Conservation (phyloP, 106 monocot species). For the Dendrobium officinale region DNA sequence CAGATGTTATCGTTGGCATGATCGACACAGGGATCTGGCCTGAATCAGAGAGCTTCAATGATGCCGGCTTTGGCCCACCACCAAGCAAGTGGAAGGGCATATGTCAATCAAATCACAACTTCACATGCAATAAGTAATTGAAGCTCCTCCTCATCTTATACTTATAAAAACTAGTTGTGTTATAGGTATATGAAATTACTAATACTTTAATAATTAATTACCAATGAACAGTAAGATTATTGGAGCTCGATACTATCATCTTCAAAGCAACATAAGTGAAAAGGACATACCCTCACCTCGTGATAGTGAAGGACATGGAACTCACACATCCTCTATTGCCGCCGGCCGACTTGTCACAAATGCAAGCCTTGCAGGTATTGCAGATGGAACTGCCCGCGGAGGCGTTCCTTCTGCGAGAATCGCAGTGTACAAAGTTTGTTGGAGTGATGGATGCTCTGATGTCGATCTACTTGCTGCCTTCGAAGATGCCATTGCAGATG, state of each 20-base stretch:
- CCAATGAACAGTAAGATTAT: background rate
- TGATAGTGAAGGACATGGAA: slow-evolving; percentile 31
- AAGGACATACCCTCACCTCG: slow-evolving; percentile 1
- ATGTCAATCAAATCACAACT: slow-evolving; percentile 15
- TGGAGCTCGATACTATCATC: slow-evolving; percentile 21
- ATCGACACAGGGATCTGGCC: slow-evolving; percentile 27
- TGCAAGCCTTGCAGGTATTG: slow-evolving; percentile 17
- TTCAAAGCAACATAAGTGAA: background rate
- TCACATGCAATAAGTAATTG: slow-evolving; percentile 34
- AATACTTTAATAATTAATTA: background rate
- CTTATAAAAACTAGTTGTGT: too few species aligned
- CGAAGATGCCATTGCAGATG: slow-evolving; percentile 32
- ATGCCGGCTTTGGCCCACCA: slow-evolving; percentile 24
- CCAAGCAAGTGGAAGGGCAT: slow-evolving; percentile 28
- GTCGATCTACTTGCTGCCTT: slow-evolving; percentile 30
- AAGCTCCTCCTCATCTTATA: too few species aligned
- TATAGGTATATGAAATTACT: too few species aligned
- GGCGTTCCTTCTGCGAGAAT: slow-evolving; percentile 18
- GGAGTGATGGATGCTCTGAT: slow-evolving; percentile 8
- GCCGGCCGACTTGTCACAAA: slow-evolving; percentile 13
- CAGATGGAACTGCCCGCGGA: slow-evolving; percentile 23
- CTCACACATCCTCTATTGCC: slow-evolving; percentile 27
- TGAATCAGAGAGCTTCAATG: slow-evolving; percentile 27
- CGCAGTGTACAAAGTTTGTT: slow-evolving; percentile 38
- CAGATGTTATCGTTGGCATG: slow-evolving; percentile 27